Evolutionary conservation across 768 basidiomycete species (phyloP).

Genomic region (Boletellus ananiceps): DNA sequence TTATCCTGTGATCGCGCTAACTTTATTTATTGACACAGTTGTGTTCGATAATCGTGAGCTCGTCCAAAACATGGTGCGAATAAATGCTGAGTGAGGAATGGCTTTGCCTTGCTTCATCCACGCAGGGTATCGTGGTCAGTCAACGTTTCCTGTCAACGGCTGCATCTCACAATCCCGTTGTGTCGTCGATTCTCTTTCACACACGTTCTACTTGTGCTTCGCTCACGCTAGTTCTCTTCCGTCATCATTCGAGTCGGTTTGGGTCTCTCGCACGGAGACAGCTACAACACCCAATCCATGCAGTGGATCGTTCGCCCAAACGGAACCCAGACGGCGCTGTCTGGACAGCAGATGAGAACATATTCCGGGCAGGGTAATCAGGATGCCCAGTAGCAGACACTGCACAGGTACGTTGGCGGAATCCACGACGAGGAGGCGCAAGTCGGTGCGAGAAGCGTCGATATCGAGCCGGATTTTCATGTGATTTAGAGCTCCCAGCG

Average conservation of each 20-base stretch:
- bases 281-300: not conserved
- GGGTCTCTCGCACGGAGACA: constrained; percentile 19
- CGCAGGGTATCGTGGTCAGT: constrained; percentile 18
- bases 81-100: not conserved
- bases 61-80: not conserved
- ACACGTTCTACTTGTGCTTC: not conserved
- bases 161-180: not conserved
- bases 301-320: not conserved
- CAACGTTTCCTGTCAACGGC: not conserved
- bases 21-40: constrained; percentile 1
- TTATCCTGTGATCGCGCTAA: not conserved
- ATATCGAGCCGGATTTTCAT: not conserved
- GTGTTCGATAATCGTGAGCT: constrained; percentile 18
- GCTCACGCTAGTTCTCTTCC: constrained; percentile 15
- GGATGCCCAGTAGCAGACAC: not conserved
- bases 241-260: constrained; percentile 26
- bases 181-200: no score
- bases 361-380: not conserved
- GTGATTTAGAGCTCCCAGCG: not conserved
- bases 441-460: not conserved
- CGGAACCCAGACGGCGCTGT: not conserved
- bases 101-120: not conserved
- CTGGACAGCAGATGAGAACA: not conserved
- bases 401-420: not conserved
- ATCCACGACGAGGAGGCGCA: not conserved